Conservation (phyloP, 1,284 basidiomycete species). For the Salmacisia buchloeana region DNA sequence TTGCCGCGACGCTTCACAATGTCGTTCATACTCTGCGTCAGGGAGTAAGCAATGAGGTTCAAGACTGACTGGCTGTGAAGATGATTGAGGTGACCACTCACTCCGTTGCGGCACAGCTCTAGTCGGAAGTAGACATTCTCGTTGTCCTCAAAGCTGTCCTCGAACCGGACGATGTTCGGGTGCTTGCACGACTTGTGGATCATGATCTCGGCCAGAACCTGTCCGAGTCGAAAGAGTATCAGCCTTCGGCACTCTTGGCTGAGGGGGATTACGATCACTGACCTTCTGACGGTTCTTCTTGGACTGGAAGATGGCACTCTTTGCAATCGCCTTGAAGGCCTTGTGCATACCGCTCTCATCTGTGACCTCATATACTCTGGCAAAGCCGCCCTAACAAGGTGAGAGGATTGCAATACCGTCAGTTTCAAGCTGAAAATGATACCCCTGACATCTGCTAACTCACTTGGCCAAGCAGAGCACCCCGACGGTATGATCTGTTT, state of each 20-base stretch:
- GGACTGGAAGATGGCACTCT: constrained; percentile 50
- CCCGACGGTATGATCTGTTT: constrained; percentile 30
- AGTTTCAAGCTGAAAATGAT: neutral
- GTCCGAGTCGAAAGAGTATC: neutral
- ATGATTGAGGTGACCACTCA: constrained; percentile 41
- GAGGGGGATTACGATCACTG: constrained; percentile 17
- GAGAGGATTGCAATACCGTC: neutral
- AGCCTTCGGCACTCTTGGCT: neutral
- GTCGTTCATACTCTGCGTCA: constrained; percentile 67
- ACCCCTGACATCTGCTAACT: constrained; percentile 10
- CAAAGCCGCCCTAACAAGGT: constrained; percentile 47
- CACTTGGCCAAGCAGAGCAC: constrained; percentile 39
- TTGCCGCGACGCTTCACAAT: constrained; percentile 79
- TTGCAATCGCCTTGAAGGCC: constrained; percentile 54
- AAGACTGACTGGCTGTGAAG: neutral
- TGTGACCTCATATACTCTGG: constrained; percentile 47
- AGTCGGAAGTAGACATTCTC: constrained; percentile 96
- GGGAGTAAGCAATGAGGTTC: neutral
- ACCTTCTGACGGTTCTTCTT: constrained; percentile 52
- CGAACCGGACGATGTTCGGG: constrained; percentile 85
- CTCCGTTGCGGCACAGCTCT: constrained; percentile 82
- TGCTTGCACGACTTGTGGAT: constrained; percentile 87
- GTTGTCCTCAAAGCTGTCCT: constrained; percentile 91
- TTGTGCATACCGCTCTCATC: constrained; percentile 44
- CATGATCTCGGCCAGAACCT: constrained; percentile 98